These are phyloP conservation scores for Forsythia suspensa DNA, from an alignment of 257 asterid genomes.

Conservation along the genomic window DNA sequence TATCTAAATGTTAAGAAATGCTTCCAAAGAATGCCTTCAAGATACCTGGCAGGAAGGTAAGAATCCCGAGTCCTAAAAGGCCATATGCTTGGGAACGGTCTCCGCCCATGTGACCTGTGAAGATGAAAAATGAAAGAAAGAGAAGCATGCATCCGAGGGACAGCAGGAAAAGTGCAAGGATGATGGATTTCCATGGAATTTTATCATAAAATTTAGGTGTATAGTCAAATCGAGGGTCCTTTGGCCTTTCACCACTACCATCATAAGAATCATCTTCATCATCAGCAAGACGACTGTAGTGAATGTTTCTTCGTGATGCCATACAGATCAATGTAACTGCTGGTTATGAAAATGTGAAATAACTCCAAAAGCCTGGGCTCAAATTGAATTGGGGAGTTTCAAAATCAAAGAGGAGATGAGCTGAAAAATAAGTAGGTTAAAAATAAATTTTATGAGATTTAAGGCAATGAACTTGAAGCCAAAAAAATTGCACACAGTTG, in stretches of 20 bases:
- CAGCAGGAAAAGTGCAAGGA: conserved; percentile 77
- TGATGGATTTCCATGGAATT: conserved; percentile 91
- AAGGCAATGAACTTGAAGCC: background rate
- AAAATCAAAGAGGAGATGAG: background rate
- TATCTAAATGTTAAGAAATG: background rate
- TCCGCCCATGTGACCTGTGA: conserved; percentile 94
- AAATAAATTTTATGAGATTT: background rate
- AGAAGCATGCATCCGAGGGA: conserved; percentile 80
- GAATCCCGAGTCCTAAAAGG: conserved; percentile 78
- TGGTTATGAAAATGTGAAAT: conserved; percentile 8
- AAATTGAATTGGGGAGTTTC: background rate
- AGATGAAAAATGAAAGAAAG: conserved; percentile 67
- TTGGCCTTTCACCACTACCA: conserved; percentile 23
- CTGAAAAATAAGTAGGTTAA: background rate
- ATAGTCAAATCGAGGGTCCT: conserved; percentile 77
- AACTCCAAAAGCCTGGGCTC: background rate
- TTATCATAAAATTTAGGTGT: conserved; percentile 61
- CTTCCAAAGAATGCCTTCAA: background rate
- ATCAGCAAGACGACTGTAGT: conserved; percentile 61
- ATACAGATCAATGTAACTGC: conserved; percentile 29
- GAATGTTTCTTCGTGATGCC: conserved; percentile 72
- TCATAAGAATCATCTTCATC: conserved; percentile 55
- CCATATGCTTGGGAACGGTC: conserved; percentile 83
- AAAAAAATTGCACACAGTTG: background rate
- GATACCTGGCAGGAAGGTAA: conserved; percentile 80